phyloP scores from a whole-genome alignment of 768 basidiomycete species.

The Phlebiopsis gigantea region DNA sequence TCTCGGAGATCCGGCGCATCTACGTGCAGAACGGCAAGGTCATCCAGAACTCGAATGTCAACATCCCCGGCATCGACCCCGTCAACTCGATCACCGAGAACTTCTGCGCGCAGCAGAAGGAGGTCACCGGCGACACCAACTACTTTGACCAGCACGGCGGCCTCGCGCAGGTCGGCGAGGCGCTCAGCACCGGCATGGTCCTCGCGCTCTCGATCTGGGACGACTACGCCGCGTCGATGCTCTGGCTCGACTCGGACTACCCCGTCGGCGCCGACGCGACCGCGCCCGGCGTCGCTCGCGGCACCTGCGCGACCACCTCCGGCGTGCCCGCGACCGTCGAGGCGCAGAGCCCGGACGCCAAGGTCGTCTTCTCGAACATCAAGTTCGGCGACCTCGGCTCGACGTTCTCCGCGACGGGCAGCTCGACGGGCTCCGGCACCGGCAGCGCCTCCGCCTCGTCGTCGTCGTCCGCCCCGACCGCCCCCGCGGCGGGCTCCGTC shows the following conservation, averaged over 20 bases:
- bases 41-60: conserved; percentile 44
- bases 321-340: conserved; percentile 43
- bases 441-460: neutral
- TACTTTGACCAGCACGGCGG: conserved; percentile 38
- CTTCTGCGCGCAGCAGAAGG: conserved; percentile 43
- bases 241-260: conserved; percentile 25
- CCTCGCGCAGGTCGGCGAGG: conserved; percentile 28
- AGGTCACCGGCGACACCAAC: conserved; percentile 39
- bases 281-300: conserved; percentile 42
- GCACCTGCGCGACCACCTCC: conserved; percentile 42
- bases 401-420: conserved; percentile 28
- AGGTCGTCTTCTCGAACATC: conserved; percentile 52
- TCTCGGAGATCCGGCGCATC: conserved; percentile 48
- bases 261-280: conserved; percentile 21
- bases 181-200: conserved; percentile 40
- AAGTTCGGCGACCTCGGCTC: conserved; percentile 45
- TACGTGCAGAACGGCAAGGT: conserved; percentile 52
- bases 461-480: neutral
- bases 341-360: conserved; percentile 30
- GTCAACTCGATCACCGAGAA: conserved; percentile 44
- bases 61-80: conserved; percentile 36
- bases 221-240: conserved; percentile 39
- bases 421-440: neutral
- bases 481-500: conserved; percentile 1
- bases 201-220: conserved; percentile 49